Base-by-base conservation (phyloP, 192 early-diverging fungal genomes). In the Gaertneriomyces semiglobifer region DNA sequence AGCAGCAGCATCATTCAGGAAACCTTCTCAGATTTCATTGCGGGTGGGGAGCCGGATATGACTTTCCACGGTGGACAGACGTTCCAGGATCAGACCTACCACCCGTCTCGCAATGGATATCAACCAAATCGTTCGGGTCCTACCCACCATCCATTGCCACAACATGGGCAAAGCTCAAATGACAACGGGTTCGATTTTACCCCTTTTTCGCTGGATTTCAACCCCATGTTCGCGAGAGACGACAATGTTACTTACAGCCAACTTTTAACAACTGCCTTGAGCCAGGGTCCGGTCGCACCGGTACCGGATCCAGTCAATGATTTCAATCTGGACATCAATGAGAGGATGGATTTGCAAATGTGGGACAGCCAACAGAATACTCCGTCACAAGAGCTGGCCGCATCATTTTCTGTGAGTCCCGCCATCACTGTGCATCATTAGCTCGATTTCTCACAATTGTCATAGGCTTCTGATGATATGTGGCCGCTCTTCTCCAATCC, bases 201-300 rank as follows among this genome's bases (percentile, higher is more conserved):
- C 39, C 12, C 55, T 12, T 57, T 57, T 9, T 14, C 55, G 20
- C 55, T 57, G 19, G 55, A 57, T 57, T 14, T 57, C 14, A 39
- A 12, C 12, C 33, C 55, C 55, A 12, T 57, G 16, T 57, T 57
- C 55, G 39, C 55, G n/a, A 20, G n/a, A 18, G 50, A 52, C 50
- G 50, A 52, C 20, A n/a, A 52, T 52, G n/a, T 20, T 52, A 18
- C 50, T 18, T 52, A 18, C 20, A 20, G n/a, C n/a, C n/a, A n/a
- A 52, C 50, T 52, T n/a, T 20, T 52, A 5, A 52, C n/a, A 18
- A 52, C n/a, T 20, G 50, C n/a, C 50, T n/a, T 52, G n/a, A 52
- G 50, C 50, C 50, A n/a, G n/a, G n/a, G 4, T n/a, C 5, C 50
- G 20, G 50, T n/a, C n/a, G 20, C 50, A 52, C 50, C n/a, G 6